Evolutionary conservation across 441 rosid genomes (phyloP), one percentile per base, ranked within the genome.

Genomic region (Populus hybrid): DNA sequence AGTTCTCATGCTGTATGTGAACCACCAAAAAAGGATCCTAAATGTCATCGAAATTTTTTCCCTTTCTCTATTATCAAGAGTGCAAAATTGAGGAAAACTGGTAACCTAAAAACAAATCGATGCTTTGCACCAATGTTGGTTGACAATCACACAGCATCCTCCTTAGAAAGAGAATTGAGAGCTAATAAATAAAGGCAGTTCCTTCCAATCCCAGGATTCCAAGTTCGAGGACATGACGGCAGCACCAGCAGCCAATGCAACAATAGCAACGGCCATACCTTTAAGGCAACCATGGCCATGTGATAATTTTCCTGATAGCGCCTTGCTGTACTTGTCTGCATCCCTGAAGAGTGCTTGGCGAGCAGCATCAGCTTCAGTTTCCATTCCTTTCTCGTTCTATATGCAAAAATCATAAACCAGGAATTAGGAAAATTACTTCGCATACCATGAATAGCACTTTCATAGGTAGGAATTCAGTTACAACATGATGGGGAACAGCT

Each of bases 271-370:
- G 70, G 88, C 84, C 85, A 86, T 46, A 42, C 79, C 76, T 79
- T 88, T 92, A 74, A 88, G 2, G 82, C 90, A 94, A 53, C 87
- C 81, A 42, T 73, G 72, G 82, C 94, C 86, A 8, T 86, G 81
- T 0, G 92, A 86, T 42, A 87, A 75, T 76, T 80, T 89, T 26
- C 92, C 89, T 30, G 79, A 77, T 46, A 95, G 38, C 68, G 65
- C 77, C 75, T 89, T 95, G 84, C 97, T 91, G 79, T 86, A 87
- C 82, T 87, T 90, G 82, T 95, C 92, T 4, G 94, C 91, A 28
- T 88, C 94, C 81, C 70, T 84, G 82, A 79, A 76, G 57, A 86
- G 84, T 23, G 90, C 76, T 7, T 83, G 85, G 64, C 4, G 80
- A 53, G 82, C 81, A 10, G 76, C 85, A 70, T 86, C 87, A 1